Evolutionary conservation across 1,284 basidiomycete genomes (phyloP), one percentile per base, ranked within the genome.

Genomic region (Leccinum variabile): DNA sequence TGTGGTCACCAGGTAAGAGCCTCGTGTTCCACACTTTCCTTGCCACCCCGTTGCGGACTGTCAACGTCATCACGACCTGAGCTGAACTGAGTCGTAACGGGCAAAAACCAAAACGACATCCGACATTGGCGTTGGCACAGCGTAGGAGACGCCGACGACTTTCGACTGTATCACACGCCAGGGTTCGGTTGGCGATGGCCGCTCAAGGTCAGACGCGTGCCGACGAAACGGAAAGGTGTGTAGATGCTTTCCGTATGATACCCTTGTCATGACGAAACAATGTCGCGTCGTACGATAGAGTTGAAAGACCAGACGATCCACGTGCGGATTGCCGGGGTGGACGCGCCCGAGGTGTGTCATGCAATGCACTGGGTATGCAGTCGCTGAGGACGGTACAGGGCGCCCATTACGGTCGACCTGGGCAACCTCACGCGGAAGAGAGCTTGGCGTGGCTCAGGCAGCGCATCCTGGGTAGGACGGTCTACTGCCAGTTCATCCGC

Each of bases 321-420:
- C 68, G 87, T 97, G 54, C 86, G 95, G 28, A 84, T 97, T 55
- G 91, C 91, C 9, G 95, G 92, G 0, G 86, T 94, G 10, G 95
- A 97, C 73, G 95, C 95, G 1, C 95, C 95, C 0, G 95, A 97
- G 80, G 91, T 90, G 66, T 60, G 49, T 33, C n/a, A 2, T 8
- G 14, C 7, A 28, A 52, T 52, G 6, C 8, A n/a, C 1, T 7
- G 14, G 16, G 7, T 0, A 52, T 28, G 13, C 13, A 28, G 18
- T 37, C 18, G 30, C 25, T 66, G 16, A 56, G 9, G 30, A 46
- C 14, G 11, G 28, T 30, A 25, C 62, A 93, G 90, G 83, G 79
- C 11, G 81, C 86, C 0, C 91, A 96, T 73, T 96, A 94, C 67
- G 94, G 94, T 22, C 84, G 87, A 58, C 83, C 86, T 2, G 84